A percentile compares a stretch with the other conserved stretches of the same genome.
Evolutionary conservation across 164 flowering plant species (phyloP).

Genomic region (Dillenia suffruticosa): DNA sequence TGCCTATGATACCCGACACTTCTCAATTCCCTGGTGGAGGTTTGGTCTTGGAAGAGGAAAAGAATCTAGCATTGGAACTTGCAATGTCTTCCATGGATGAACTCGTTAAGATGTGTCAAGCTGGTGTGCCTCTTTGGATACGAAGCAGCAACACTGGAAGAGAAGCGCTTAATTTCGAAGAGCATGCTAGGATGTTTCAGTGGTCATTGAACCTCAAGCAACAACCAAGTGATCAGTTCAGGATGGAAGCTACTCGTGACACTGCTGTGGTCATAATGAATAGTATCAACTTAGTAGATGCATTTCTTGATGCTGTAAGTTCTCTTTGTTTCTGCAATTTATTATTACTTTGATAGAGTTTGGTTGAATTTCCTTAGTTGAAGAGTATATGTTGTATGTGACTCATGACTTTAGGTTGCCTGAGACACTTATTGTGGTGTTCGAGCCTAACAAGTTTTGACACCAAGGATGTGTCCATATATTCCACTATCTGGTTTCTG

Average conservation of each 20-base stretch:
- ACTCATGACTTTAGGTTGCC: too few relatives aligned
- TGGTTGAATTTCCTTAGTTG: too few relatives aligned
- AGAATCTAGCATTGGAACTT: conserved; percentile 64
- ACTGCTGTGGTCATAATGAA: conserved; percentile 81
- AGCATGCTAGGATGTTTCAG: conserved; percentile 65
- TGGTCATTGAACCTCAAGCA: conserved; percentile 49
- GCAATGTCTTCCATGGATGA: conserved; percentile 61
- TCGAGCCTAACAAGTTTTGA: too few relatives aligned
- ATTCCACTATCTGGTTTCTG: too few relatives aligned
- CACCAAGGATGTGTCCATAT: too few relatives aligned
- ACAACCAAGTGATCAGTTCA: conserved; percentile 24
- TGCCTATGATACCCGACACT: conserved; percentile 34
- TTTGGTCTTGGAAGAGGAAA: conserved; percentile 62
- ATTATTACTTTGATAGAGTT: too few relatives aligned
- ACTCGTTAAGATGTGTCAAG: conserved; percentile 62
- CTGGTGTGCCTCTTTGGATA: conserved; percentile 69
- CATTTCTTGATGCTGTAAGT: conserved; percentile 89
- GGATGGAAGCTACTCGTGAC: conserved; percentile 69
- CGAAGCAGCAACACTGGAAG: conserved; percentile 25
- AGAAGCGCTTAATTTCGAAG: conserved; percentile 64
- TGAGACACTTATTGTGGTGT: too few relatives aligned
- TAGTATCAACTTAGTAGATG: conserved; percentile 74
- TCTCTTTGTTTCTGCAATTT: background rate
- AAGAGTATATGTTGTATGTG: too few relatives aligned
- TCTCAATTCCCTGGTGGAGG: conserved; percentile 24